Evolutionary conservation across 176 grass and related monocot genomes (phyloP), one percentile per base, ranked within the genome.

Genomic region (Urochloa ruziziensis): DNA sequence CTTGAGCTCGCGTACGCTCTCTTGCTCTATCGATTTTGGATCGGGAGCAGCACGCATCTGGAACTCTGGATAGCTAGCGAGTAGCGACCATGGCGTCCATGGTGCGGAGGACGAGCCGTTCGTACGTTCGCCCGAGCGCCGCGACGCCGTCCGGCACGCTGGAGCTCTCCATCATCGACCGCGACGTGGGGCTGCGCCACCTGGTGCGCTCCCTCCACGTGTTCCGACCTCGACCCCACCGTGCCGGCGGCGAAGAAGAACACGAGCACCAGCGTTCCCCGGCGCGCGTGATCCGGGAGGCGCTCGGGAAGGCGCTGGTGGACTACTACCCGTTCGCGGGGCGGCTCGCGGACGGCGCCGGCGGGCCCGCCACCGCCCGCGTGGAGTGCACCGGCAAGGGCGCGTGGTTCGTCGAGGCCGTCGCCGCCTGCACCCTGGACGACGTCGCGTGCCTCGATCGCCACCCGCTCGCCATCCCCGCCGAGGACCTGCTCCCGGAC

Each of bases 271-370:
- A 18, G 16, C 15, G 4, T 17, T 51, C 48, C 1, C 48, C 59
- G 10, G 2, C 78, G 70, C 85, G 84, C 83, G n/a, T 73, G 63
- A 21, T 95, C 71, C 67, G 77, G 8, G 90, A 88, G 48, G 88
- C 86, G 43, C 77, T 93, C 36, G 86, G 77, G 18, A 84, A 81
- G 77, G 86, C 88, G 23, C 86, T 91, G 58, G 91, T 96, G 66
- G 74, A 91, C 52, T 96, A 93, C 89, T 80, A 93, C 72, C 94
- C 94, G 1, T 80, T 96, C 16, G 91, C 94, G 0, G 94, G 94
- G 46, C 43, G 94, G 43, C 89, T 96, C 65, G 73, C 87, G 21
- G 88, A 51, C 48, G 73, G 81, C 39, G 5, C 48, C 48, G 48
- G 6, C 16, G 48, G 23, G 72, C 5, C 1, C 84, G 76, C 5